Conservation (phyloP, 331 rosid genomes). For the Pyracantha coccinea region DNA sequence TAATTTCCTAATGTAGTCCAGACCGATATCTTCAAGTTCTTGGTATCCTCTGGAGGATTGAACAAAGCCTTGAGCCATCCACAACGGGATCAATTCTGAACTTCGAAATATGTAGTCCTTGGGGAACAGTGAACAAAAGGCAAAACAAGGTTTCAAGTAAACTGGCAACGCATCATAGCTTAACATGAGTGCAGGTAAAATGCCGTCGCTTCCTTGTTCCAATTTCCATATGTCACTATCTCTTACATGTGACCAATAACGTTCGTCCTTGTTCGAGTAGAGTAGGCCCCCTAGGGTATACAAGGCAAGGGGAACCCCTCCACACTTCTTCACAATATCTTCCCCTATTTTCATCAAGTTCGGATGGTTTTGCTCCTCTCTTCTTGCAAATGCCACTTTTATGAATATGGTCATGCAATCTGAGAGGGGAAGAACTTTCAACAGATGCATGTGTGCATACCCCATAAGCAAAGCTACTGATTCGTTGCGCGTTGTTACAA, state of each 20-base stretch:
- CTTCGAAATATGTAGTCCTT: slow-evolving; percentile 4
- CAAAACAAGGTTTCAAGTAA: slow-evolving; percentile 20
- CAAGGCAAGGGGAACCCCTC: slow-evolving; percentile 6
- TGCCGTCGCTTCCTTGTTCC: not conserved
- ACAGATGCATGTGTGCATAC: not conserved
- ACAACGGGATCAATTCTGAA: not conserved
- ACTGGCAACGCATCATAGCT: slow-evolving; percentile 17
- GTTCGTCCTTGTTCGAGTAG: not conserved
- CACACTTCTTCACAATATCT: not conserved
- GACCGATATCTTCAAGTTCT: not conserved
- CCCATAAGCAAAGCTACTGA: not conserved
- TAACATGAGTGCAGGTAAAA: not conserved
- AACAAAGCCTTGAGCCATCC: slow-evolving; percentile 28
- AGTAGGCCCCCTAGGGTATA: not conserved
- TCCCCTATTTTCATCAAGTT: not conserved
- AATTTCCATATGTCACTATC: not conserved
- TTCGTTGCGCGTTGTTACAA: not conserved
- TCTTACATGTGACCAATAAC: not conserved
- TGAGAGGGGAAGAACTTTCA: not conserved
- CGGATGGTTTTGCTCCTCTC: not conserved
- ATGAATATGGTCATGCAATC: not conserved
- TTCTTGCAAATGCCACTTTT: not conserved
- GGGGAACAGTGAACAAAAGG: slow-evolving; percentile 17
- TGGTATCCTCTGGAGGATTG: not conserved
- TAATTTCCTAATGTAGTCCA: not conserved